A percentile compares a stretch with the other conserved stretches of the same genome.
Conservation (phyloP, 495 filamentous ascomycete genomes). For the Astrothelium subdiscretum region DNA sequence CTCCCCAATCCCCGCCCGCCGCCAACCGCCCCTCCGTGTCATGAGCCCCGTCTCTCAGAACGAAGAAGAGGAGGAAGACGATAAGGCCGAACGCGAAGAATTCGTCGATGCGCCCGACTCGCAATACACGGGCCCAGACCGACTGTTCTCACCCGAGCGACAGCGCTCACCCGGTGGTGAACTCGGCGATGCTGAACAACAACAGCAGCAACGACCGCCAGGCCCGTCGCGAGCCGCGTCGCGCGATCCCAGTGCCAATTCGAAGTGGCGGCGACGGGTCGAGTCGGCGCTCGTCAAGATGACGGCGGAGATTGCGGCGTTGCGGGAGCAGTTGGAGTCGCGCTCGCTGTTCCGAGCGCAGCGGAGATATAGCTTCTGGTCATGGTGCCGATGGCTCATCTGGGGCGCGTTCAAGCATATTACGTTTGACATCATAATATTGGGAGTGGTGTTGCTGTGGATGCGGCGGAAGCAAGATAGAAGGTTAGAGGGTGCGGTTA, state of each 20-base stretch:
- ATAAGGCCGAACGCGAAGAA: constrained; percentile 24
- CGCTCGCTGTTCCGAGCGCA: constrained; percentile 39
- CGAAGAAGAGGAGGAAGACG: constrained; percentile 37
- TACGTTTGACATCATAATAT: constrained; percentile 54
- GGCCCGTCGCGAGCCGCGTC: constrained; percentile 1
- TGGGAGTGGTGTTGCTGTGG: constrained; percentile 64
- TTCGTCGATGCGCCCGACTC: constrained; percentile 33
- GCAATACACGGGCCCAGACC: constrained; percentile 22
- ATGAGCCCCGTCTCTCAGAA: constrained; percentile 73
- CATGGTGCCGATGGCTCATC: constrained; percentile 64
- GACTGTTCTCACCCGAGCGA: not conserved
- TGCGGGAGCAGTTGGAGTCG: constrained; percentile 80
- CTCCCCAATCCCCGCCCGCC: not conserved
- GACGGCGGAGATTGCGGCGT: constrained; percentile 85
- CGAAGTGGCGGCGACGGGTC: constrained; percentile 67
- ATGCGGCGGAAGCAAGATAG: constrained; percentile 66
- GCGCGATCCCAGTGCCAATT: constrained; percentile 18
- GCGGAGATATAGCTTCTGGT: constrained; percentile 40
- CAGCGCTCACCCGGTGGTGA: not conserved
- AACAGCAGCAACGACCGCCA: constrained; percentile 8
- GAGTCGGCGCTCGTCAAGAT: constrained; percentile 81
- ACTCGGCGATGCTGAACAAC: constrained; percentile 5
- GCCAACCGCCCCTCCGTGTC: constrained; percentile 42
- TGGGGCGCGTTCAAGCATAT: constrained; percentile 64
- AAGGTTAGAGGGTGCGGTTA: constrained; percentile 65